phyloP scores from a whole-genome alignment of 108 stramenopile genomes.

The Parietichytrium sp. region DNA sequence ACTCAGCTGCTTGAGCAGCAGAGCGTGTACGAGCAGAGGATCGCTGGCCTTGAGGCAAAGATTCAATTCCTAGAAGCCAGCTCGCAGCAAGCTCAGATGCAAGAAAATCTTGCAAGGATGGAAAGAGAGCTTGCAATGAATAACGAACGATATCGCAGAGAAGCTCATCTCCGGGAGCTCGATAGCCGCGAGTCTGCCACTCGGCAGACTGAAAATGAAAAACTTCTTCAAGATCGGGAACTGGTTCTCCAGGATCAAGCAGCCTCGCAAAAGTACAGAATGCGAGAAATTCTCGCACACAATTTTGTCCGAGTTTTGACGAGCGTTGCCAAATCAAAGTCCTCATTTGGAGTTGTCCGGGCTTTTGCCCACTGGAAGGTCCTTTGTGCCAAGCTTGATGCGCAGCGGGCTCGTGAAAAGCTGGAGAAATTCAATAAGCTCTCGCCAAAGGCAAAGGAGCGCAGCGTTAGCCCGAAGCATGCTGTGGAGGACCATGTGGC shows the following conservation, averaged over 20 bases:
- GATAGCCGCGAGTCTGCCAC: neutral
- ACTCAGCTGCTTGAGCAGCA: neutral
- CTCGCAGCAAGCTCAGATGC: neutral
- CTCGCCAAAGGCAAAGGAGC: too few relatives aligned
- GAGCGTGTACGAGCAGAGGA: neutral
- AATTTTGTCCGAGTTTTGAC: neutral
- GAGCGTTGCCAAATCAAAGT: neutral
- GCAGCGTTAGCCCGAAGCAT: neutral
- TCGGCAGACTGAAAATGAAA: neutral
- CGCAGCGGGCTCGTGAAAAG: neutral
- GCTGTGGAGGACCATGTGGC: slow-evolving; percentile 1
- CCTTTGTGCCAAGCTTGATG: neutral
- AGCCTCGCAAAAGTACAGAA: too few relatives aligned
- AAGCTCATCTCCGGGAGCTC: neutral
- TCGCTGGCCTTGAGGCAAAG: slow-evolving; percentile 15
- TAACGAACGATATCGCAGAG: neutral
- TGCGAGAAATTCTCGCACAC: too few relatives aligned
- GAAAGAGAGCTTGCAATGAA: neutral
- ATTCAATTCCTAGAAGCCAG: neutral
- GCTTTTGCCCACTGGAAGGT: neutral
- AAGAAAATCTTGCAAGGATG: neutral
- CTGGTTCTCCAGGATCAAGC: too few relatives aligned
- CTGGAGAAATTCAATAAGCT: neutral
- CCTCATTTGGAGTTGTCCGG: neutral
- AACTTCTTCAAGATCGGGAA: neutral